These are phyloP conservation scores for Phoenix dactylifera DNA, from an alignment of 176 grass and related monocot species.

Conservation along the genomic window DNA sequence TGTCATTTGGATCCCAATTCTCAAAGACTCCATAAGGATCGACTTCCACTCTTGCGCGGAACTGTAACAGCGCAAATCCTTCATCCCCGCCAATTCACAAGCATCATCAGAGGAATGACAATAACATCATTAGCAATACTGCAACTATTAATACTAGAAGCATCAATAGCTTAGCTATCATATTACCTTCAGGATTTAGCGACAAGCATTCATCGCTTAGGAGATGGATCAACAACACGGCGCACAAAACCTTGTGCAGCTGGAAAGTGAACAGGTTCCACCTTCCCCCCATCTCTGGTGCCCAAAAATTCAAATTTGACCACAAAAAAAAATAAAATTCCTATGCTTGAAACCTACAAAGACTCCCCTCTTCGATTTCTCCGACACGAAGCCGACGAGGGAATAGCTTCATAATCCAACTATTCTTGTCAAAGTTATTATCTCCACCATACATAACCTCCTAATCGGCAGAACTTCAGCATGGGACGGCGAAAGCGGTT, in stretches of 20 bases:
- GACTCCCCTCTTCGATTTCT: conserved; percentile 3
- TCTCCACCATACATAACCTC: too few relatives aligned
- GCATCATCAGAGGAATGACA: background rate
- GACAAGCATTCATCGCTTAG: conserved; percentile 41
- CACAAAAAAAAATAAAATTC: too few relatives aligned
- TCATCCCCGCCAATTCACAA: conserved; percentile 17
- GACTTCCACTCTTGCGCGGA: conserved; percentile 58
- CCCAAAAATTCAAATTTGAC: background rate
- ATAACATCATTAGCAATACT: conserved; percentile 2
- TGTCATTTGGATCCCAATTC: conserved; percentile 47
- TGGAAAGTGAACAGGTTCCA: conserved; percentile 34
- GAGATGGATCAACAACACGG: conserved; percentile 38
- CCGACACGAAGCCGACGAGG: conserved; percentile 8
- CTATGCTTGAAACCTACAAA: background rate
- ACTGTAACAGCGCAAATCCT: conserved; percentile 61
- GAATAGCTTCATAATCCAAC: background rate
- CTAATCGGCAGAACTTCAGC: too few relatives aligned
- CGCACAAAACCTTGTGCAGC: conserved; percentile 24
- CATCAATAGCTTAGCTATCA: background rate
- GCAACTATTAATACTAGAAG: background rate
- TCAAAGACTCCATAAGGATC: conserved; percentile 64
- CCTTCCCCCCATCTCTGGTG: conserved; percentile 33
- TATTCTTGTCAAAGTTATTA: too few relatives aligned
- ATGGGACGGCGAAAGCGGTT: too few relatives aligned
- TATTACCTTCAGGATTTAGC: conserved; percentile 75